phyloP scores from a whole-genome alignment of 768 basidiomycete genomes.

The Chiua virens region DNA sequence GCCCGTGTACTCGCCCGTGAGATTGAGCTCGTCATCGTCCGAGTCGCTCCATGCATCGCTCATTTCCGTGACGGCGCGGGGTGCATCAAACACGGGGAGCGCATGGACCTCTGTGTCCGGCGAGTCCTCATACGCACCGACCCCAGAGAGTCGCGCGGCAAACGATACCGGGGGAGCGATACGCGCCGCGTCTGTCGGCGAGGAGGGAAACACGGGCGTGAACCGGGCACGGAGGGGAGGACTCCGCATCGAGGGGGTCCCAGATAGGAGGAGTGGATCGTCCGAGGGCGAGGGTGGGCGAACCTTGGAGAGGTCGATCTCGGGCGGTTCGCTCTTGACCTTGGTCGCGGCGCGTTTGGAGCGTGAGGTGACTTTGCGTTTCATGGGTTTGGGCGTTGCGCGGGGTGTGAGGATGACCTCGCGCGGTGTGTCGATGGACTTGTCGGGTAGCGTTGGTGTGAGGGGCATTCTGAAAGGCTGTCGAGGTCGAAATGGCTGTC shows the following conservation, averaged over 20 bases:
- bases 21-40: constrained; percentile 32
- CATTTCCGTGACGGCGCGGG: constrained; percentile 1
- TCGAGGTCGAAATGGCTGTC: constrained; percentile 21
- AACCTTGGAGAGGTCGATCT: constrained; percentile 55
- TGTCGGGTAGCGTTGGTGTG: constrained; percentile 47
- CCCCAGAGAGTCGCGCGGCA: constrained; percentile 21
- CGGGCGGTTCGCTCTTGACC: constrained; percentile 67
- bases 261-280: constrained; percentile 67
- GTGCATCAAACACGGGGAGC: constrained; percentile 19
- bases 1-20: constrained; percentile 67
- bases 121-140: background rate
- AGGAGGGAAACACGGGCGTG: constrained; percentile 38
- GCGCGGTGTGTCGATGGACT: constrained; percentile 50
- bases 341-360: constrained; percentile 16
- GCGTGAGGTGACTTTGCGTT: constrained; percentile 34
- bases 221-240: constrained; percentile 32
- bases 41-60: constrained; percentile 28
- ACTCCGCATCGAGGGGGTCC: constrained; percentile 32
- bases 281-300: constrained; percentile 76
- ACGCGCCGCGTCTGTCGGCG: constrained; percentile 19
- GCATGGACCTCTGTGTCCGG: background rate
- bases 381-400: constrained; percentile 37
- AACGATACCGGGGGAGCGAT: constrained; percentile 11
- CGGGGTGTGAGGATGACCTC: constrained; percentile 48
- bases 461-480: constrained; percentile 15